A percentile compares a stretch with the other conserved stretches of the same genome.
Evolutionary conservation across 805 yeast genomes (phyloP).

Genomic region (Metschnikowia proteae): DNA sequence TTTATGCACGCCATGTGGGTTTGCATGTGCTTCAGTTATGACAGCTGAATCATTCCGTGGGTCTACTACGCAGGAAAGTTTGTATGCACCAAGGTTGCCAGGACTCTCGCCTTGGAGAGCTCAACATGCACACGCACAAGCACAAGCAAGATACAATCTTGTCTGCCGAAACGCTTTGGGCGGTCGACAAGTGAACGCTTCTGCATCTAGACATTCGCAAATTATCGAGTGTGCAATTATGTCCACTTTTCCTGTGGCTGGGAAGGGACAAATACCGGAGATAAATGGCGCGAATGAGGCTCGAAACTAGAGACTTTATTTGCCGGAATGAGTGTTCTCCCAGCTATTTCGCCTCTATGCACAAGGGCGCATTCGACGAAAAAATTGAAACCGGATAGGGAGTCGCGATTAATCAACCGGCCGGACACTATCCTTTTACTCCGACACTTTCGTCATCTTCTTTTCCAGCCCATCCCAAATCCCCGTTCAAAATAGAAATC

Average conservation of each 20-base stretch:
- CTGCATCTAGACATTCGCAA: too few relatives aligned
- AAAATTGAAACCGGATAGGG: background rate
- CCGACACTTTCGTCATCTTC: background rate
- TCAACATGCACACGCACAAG: background rate
- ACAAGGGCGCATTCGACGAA: background rate
- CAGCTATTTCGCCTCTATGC: slow-evolving; percentile 1
- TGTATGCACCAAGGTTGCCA: background rate
- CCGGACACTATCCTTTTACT: background rate
- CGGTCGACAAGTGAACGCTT: too few relatives aligned
- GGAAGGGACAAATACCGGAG: background rate
- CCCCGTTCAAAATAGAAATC: background rate
- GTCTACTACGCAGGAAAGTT: background rate
- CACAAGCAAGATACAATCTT: background rate
- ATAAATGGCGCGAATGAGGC: background rate
- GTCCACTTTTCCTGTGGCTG: too few relatives aligned
- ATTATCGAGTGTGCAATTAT: too few relatives aligned
- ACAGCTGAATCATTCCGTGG: too few relatives aligned
- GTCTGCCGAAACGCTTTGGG: background rate
- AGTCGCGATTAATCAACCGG: background rate
- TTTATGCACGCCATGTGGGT: too few relatives aligned
- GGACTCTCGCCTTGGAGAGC: background rate
- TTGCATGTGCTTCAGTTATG: too few relatives aligned
- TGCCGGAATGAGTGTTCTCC: background rate
- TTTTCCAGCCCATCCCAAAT: background rate
- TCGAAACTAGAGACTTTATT: background rate